These are phyloP conservation scores for Hypomyces rosellus DNA, from an alignment of 2,329 filamentous ascomycete species.

Conservation along the genomic window DNA sequence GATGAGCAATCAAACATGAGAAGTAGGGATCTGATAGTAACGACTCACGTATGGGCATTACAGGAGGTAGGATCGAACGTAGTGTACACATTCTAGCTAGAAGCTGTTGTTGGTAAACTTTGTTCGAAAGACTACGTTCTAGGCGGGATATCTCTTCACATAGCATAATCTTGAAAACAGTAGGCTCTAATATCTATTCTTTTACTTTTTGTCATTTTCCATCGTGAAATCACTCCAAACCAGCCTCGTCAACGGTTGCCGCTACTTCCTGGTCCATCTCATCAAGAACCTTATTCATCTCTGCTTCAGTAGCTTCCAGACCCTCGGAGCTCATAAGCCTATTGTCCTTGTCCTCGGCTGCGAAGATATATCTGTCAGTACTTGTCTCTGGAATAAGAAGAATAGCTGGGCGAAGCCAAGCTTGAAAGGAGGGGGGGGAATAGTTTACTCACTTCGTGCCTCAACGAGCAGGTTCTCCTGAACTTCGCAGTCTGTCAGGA, in stretches of 20 bases:
- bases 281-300: slow-evolving; percentile 49
- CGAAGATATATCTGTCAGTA: slow-evolving; percentile 9
- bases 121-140: no score
- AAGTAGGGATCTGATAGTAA: no score
- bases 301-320: slow-evolving; percentile 56
- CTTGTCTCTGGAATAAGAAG: neutral
- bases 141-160: no score
- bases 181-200: neutral
- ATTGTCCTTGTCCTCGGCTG: slow-evolving; percentile 61
- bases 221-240: slow-evolving; percentile 6
- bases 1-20: no score
- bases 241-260: slow-evolving; percentile 16
- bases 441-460: slow-evolving; percentile 55
- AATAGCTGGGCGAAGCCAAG: neutral
- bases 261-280: slow-evolving; percentile 35
- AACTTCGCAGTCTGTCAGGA: slow-evolving; percentile 85
- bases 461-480: slow-evolving; percentile 85
- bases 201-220: neutral
- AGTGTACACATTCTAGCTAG: no score
- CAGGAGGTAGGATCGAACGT: no score
- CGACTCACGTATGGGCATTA: no score
- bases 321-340: slow-evolving; percentile 63
- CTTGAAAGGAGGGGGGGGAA: neutral
- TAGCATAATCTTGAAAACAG: no score
- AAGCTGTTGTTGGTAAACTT: no score